Conservation (phyloP, 1,284 basidiomycete species). For the Ganoderma meredithae region DNA sequence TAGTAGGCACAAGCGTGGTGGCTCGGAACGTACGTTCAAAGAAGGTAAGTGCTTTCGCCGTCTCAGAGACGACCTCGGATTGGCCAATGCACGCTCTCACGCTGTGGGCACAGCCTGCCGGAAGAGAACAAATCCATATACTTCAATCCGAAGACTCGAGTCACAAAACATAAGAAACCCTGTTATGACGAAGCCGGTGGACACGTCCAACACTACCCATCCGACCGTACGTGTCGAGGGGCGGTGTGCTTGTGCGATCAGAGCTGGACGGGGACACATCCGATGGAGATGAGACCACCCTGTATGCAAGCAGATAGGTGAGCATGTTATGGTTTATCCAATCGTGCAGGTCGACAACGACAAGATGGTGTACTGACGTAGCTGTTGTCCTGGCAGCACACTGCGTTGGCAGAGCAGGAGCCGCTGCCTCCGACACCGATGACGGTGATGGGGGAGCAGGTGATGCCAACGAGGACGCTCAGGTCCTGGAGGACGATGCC, state of each 20-base stretch:
- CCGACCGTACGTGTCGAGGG: not conserved
- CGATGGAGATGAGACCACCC: slow-evolving; percentile 37
- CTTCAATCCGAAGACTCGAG: not conserved
- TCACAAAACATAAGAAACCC: not conserved
- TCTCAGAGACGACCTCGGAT: not conserved
- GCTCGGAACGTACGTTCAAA: too few species aligned
- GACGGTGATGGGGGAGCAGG: slow-evolving; percentile 36
- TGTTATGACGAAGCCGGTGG: not conserved
- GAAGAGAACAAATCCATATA: not conserved
- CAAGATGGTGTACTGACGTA: slow-evolving; percentile 32
- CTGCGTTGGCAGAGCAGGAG: slow-evolving; percentile 24
- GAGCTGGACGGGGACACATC: slow-evolving; percentile 34
- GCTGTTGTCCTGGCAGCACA: slow-evolving; percentile 38
- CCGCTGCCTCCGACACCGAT: slow-evolving; percentile 20
- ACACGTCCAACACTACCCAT: not conserved
- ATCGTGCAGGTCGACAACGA: not conserved
- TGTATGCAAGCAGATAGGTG: not conserved
- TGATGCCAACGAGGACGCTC: slow-evolving; percentile 30
- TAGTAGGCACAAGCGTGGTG: too few species aligned
- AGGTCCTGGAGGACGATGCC: slow-evolving; percentile 33
- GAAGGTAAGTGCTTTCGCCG: too few species aligned
- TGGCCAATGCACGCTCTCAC: not conserved
- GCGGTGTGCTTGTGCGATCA: slow-evolving; percentile 5
- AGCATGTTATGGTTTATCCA: not conserved
- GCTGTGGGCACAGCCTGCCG: not conserved